Evolutionary conservation across 345 rosid species (phyloP).

Genomic region (Linum trigynum): DNA sequence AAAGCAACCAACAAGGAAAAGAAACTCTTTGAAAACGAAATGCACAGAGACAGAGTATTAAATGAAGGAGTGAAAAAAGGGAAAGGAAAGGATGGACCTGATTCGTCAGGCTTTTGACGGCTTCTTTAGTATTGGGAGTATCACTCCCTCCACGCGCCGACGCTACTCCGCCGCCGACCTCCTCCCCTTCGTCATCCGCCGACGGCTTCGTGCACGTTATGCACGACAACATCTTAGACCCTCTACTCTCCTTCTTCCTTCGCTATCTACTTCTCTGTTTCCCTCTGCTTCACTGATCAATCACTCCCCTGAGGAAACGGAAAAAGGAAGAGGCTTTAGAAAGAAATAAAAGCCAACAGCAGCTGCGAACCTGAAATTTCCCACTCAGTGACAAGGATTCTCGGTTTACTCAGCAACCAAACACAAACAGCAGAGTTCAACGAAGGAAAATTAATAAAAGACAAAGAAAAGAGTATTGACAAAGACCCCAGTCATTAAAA

Average conservation of each 20-base stretch:
- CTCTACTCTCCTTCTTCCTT: not conserved
- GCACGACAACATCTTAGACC: constrained; percentile 69
- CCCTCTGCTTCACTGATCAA: not conserved
- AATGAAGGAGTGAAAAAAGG: not conserved
- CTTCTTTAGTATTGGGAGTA: constrained; percentile 80
- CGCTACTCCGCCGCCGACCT: constrained; percentile 31
- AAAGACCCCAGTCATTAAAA: too few relatives aligned
- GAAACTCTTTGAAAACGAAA: constrained; percentile 24
- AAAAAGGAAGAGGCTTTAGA: not conserved
- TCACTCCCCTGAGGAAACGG: not conserved
- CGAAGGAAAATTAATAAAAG: too few relatives aligned
- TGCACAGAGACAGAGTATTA: constrained; percentile 5
- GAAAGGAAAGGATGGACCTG: constrained; percentile 43
- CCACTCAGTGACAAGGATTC: not conserved
- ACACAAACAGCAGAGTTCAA: too few relatives aligned
- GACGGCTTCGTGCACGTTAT: constrained; percentile 86
- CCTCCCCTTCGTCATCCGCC: constrained; percentile 72
- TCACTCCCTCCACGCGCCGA: constrained; percentile 51
- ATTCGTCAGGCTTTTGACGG: constrained; percentile 97
- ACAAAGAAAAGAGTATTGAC: too few relatives aligned
- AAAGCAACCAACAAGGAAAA: not conserved
- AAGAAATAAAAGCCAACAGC: not conserved
- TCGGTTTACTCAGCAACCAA: not conserved
- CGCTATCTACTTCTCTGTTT: not conserved
- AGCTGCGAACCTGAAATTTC: not conserved